Conservation (phyloP, 2,329 filamentous ascomycete genomes). For the Cladosporium sp. region DNA sequence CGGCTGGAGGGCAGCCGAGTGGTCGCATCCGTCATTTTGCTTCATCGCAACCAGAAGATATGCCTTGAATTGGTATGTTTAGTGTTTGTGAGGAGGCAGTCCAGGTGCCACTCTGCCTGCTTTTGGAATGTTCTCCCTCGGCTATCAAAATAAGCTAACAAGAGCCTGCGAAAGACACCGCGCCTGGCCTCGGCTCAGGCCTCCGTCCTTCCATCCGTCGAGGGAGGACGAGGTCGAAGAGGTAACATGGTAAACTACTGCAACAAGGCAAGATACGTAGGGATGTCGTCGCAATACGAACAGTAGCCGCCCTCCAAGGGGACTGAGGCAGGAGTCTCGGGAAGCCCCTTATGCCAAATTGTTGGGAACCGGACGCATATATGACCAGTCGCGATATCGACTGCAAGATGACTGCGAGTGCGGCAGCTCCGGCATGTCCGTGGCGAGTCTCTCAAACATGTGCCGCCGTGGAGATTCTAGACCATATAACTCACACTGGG, state of each 20-base stretch:
- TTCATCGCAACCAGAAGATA: background rate
- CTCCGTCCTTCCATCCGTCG: background rate
- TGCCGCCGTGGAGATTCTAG: conserved; percentile 6
- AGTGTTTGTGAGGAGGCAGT: background rate
- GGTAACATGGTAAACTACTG: background rate
- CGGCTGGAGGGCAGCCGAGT: background rate
- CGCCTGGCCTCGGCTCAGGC: background rate
- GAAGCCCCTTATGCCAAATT: background rate
- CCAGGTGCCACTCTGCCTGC: background rate
- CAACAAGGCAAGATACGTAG: background rate
- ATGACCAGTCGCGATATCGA: background rate
- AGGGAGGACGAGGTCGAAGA: background rate
- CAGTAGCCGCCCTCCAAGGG: background rate
- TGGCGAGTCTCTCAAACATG: background rate
- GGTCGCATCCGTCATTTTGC: background rate
- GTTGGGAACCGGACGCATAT: background rate
- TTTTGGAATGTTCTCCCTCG: background rate
- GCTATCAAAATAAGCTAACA: background rate
- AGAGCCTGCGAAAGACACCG: background rate
- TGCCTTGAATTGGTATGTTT: background rate
- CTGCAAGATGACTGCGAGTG: background rate
- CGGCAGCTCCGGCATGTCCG: background rate
- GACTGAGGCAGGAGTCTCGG: background rate
- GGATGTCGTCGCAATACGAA: background rate
- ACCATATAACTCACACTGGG: background rate